Base-by-base conservation (phyloP, 2,329 filamentous ascomycete species). In the Daldinia eschscholtzii region DNA sequence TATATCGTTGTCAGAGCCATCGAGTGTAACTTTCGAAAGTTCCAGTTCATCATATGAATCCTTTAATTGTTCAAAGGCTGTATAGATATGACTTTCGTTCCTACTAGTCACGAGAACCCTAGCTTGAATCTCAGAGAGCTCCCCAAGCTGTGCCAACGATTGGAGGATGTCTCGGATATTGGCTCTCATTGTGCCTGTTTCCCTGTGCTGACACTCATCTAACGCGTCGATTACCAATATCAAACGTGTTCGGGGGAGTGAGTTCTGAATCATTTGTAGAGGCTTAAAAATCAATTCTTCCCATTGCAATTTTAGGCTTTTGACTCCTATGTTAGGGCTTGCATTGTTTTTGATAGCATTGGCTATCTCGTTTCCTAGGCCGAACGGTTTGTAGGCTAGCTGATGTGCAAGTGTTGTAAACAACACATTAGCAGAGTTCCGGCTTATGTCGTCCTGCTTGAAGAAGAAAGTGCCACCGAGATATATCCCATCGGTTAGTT, bases 401-500 rank as follows among this genome's bases (percentile, higher is more conserved):
- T 59, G 55, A 18, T 59, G 46, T 23, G 61, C 56, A 12, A 58
- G 15, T 6, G 55, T 64, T 37, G 61, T 42, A 30, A 59, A 64
- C 26, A 64, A 37, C 20, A 57, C 42, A 12, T 6, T 77, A 1
- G 78, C 77, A 35, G 79, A 76, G 65, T 83, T 80, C 3, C 72
- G 74, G 56, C 82, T 80, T 1, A 79, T 80, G 65, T 65, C 63
- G 18, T 20, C 57, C 20, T 44, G 39, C 76, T 82, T 83, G 72
- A 85, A 85, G 74, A 84, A 84, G 69, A 85, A 84, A 65, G 57
- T 76, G 0, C 71, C 76, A 0, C 70, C 74, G 7, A 77, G 71
- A 20, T 15, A 42, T 3, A 52, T 50, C 20, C 44, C 35, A 2
- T 20, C n/a, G 6, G 30, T n/a, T 35, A 52, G 57, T 13, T 1